Percentiles rank a stretch among this genome's conserved stretches.
phyloP scores from a whole-genome alignment of 2,329 filamentous ascomycete genomes.

The Exophiala lecanii-corni region DNA sequence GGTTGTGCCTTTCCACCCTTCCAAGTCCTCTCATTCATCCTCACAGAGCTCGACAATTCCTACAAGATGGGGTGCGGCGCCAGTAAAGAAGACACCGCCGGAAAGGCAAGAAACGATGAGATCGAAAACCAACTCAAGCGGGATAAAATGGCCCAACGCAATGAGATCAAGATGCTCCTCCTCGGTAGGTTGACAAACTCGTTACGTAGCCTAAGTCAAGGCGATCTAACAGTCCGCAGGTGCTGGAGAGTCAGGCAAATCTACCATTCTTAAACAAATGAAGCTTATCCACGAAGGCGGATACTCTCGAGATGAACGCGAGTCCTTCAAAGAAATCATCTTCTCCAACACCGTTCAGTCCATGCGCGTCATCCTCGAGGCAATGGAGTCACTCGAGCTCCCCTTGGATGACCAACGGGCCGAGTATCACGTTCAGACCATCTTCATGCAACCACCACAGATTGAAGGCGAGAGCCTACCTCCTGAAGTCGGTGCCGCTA shows the following conservation, averaged over 20 bases:
- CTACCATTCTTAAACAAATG: slow-evolving; percentile 94
- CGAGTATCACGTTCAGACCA: slow-evolving; percentile 96
- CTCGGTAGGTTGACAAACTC: slow-evolving; percentile 64
- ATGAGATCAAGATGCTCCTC: slow-evolving; percentile 99
- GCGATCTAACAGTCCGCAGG: slow-evolving; percentile 47
- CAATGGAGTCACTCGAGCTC: slow-evolving; percentile 66
- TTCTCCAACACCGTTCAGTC: slow-evolving; percentile 68
- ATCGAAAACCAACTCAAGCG: slow-evolving; percentile 99
- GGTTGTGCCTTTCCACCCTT: no score
- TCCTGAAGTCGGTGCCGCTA: slow-evolving; percentile 89
- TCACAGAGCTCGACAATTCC: slow-evolving; percentile 28
- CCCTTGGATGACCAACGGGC: slow-evolving; percentile 86
- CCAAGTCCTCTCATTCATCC: no score
- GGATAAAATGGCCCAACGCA: slow-evolving; percentile 97
- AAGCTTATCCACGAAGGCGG: slow-evolving; percentile 99
- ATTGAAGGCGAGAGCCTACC: slow-evolving; percentile 92
- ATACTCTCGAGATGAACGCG: slow-evolving; percentile 83
- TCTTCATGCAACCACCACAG: slow-evolving; percentile 97
- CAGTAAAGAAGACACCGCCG: slow-evolving; percentile 99
- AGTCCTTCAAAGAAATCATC: slow-evolving; percentile 68
- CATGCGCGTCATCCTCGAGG: slow-evolving; percentile 66
- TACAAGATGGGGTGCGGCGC: slow-evolving; percentile 97
- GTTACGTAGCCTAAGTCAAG: no score
- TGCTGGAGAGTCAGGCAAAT: slow-evolving; percentile 97
- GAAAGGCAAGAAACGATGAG: slow-evolving; percentile 99